Conservation (phyloP, 2,329 filamentous ascomycete genomes). For the Sarocladiaceae sp. region DNA sequence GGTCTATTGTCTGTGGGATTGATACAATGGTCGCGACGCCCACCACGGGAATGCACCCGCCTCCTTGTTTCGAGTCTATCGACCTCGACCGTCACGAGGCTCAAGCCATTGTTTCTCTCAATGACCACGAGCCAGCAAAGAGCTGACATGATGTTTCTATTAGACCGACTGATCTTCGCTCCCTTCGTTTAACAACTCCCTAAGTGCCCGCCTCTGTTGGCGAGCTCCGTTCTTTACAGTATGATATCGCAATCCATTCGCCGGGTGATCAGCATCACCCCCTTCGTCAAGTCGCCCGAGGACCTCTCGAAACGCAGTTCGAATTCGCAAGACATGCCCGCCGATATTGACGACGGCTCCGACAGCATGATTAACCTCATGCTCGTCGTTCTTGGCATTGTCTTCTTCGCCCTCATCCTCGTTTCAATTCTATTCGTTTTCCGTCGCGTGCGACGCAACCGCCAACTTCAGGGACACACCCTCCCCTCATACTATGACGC, state of each 20-base stretch:
- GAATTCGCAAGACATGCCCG: conserved; percentile 3
- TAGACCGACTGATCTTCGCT: neutral
- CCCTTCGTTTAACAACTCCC: neutral
- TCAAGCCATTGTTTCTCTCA: neutral
- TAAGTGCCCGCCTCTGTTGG: conserved; percentile 9
- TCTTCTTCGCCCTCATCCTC: conserved; percentile 67
- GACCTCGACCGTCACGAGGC: neutral
- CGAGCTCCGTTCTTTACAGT: conserved; percentile 3
- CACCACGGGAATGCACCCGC: conserved; percentile 2
- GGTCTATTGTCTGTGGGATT: neutral
- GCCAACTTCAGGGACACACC: conserved; percentile 35
- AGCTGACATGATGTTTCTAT: neutral
- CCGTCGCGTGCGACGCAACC: conserved; percentile 52
- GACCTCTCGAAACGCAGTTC: conserved; percentile 10
- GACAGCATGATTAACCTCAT: conserved; percentile 71
- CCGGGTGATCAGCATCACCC: conserved; percentile 1
- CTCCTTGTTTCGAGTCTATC: conserved; percentile 3
- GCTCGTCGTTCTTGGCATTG: conserved; percentile 72
- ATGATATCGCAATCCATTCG: conserved; percentile 6
- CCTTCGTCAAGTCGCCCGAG: conserved; percentile 9
- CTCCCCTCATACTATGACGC: conserved; percentile 69
- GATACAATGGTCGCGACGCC: conserved; percentile 1
- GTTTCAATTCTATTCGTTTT: conserved; percentile 67
- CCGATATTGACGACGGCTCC: conserved; percentile 39
- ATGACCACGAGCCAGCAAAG: neutral